Conservation (phyloP, 2,329 filamentous ascomycete genomes). For the Apiospora marii region DNA sequence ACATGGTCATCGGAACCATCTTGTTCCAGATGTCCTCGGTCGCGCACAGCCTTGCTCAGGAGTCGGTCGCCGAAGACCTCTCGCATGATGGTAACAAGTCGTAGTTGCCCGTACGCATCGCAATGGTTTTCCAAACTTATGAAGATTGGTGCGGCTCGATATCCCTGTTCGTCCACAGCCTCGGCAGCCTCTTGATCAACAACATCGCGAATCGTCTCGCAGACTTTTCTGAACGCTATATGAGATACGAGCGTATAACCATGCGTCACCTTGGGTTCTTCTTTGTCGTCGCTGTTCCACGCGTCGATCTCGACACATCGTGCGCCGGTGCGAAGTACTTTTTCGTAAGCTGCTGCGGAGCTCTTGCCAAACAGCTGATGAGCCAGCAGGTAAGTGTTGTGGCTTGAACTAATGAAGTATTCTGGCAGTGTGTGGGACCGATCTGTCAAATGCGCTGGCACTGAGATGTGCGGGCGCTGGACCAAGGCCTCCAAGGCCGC, state of each 20-base stretch:
- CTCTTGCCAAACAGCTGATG: slow-evolving; percentile 74
- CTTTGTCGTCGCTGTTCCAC: slow-evolving; percentile 67
- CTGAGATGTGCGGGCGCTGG: slow-evolving; percentile 63
- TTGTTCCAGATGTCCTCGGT: slow-evolving; percentile 64
- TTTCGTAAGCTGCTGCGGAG: slow-evolving; percentile 69
- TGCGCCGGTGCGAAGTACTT: slow-evolving; percentile 67
- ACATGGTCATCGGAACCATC: slow-evolving; percentile 61
- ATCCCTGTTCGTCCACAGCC: slow-evolving; percentile 47
- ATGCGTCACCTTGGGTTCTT: slow-evolving; percentile 75
- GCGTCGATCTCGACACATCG: slow-evolving; percentile 78
- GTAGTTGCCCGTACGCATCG: slow-evolving; percentile 62
- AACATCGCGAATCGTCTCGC: slow-evolving; percentile 69
- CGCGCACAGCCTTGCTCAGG: slow-evolving; percentile 62
- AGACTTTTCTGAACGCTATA: slow-evolving; percentile 70
- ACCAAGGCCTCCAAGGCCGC: slow-evolving; percentile 59
- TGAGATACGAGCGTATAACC: slow-evolving; percentile 73
- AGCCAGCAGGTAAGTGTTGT: slow-evolving; percentile 76
- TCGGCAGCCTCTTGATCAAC: slow-evolving; percentile 64
- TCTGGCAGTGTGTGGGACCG: slow-evolving; percentile 68
- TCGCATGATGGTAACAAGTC: slow-evolving; percentile 70
- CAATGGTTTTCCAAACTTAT: slow-evolving; percentile 76
- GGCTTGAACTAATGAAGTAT: slow-evolving; percentile 76
- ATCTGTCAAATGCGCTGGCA: slow-evolving; percentile 63
- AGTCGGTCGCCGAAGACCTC: slow-evolving; percentile 69
- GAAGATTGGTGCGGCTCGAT: slow-evolving; percentile 63